phyloP scores from a whole-genome alignment of 371 early-diverging fungal species.

The Choanephora cucurbitarum region DNA sequence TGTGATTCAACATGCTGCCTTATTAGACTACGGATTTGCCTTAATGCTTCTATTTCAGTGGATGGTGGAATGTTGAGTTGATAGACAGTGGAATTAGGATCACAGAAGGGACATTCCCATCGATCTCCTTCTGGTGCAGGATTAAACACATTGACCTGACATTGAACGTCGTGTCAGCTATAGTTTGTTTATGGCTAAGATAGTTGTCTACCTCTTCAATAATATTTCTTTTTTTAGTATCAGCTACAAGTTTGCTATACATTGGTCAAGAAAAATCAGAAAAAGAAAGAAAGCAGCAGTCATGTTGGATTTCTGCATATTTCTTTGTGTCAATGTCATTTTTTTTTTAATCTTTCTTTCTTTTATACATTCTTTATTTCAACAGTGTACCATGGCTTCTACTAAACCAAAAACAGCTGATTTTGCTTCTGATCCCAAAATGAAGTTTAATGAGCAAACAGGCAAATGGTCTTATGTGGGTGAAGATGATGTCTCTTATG shows the following conservation, averaged over 20 bases:
- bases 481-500: constrained; percentile 77
- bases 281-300: not conserved
- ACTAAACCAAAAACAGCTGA: constrained; percentile 18
- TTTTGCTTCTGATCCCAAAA: constrained; percentile 50
- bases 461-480: constrained; percentile 74
- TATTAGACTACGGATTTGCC: constrained; percentile 5
- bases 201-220: constrained; percentile 12
- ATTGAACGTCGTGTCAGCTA: no score
- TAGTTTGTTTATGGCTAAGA: not conserved
- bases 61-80: constrained; percentile 6
- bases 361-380: not conserved
- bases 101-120: constrained; percentile 22
- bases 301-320: not conserved
- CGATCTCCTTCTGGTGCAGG: constrained; percentile 1
- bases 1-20: constrained; percentile 20
- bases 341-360: no score
- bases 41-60: not conserved
- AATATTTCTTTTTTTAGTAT: constrained; percentile 8
- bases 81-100: constrained; percentile 10
- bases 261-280: not conserved
- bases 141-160: constrained; percentile 8
- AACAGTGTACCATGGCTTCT: constrained; percentile 1
- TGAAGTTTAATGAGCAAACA: constrained; percentile 67
- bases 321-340: no score
- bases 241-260: constrained; percentile 9